Percentiles rank a stretch among this genome's conserved stretches.
Evolutionary conservation across 2,329 filamentous ascomycete genomes (phyloP).

Genomic region (Myriosclerotinia scirpicola): DNA sequence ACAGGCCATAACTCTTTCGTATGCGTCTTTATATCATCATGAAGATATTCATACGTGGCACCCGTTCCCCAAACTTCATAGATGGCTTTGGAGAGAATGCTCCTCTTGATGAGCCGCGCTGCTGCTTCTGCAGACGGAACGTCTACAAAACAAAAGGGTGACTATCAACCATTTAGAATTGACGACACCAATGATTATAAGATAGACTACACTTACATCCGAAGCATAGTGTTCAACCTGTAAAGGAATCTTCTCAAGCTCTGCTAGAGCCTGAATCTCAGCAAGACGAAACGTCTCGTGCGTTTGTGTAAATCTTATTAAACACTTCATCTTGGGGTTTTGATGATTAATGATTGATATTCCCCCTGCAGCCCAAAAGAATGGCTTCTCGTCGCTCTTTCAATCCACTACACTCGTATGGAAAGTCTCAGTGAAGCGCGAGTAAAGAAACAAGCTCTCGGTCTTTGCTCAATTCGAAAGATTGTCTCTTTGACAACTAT

Average conservation of each 20-base stretch:
- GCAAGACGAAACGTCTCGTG: constrained; percentile 89
- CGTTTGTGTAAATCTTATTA: constrained; percentile 84
- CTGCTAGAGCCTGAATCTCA: constrained; percentile 79
- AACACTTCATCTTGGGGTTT: constrained; percentile 62
- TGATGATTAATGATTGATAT: neutral
- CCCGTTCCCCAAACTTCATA: constrained; percentile 88
- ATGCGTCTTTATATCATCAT: constrained; percentile 59
- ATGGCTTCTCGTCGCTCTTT: neutral
- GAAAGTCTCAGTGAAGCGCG: constrained; percentile 1
- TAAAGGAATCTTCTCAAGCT: constrained; percentile 64
- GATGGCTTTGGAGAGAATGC: constrained; percentile 78
- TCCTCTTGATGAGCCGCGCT: constrained; percentile 66
- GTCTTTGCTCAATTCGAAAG: neutral
- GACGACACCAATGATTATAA: constrained; percentile 29
- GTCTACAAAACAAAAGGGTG: constrained; percentile 79
- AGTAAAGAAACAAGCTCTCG: neutral
- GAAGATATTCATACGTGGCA: constrained; percentile 64
- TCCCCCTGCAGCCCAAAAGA: neutral
- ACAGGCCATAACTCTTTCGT: constrained; percentile 65
- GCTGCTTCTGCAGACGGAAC: constrained; percentile 67
- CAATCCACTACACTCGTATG: constrained; percentile 14
- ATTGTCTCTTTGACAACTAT: neutral
- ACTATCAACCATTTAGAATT: constrained; percentile 50
- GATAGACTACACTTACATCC: constrained; percentile 56
- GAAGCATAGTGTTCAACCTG: constrained; percentile 73